Base-by-base conservation (phyloP, 2,329 filamentous ascomycete species). In the Xylaria digitata region DNA sequence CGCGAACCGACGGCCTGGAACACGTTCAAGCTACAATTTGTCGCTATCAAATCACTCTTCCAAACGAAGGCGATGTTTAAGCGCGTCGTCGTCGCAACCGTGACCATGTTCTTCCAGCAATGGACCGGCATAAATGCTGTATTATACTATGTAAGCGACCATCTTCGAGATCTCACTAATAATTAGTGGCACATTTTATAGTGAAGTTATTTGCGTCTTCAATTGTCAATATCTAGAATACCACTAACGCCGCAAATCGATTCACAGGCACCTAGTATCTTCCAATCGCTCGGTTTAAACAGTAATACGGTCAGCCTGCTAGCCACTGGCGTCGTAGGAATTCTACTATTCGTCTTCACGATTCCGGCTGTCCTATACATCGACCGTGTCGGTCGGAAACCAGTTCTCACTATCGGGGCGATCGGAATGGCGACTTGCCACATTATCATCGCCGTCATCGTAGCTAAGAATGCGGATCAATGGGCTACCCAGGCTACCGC, bases 351-450 rank as follows among this genome's bases (percentile, higher is more conserved):
- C 71, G 70, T 92, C 67, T 85, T 86, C 23, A 92, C 90, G 0
- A 86, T 92, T 34, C 89, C 89, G 0, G 85, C 89, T 0, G 88
- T 92, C 1, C 80, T 90, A 3, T 91, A 85, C 75, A 86, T 91
- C 65, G 89, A 92, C 73, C 85, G 85, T 32, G 77, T 89, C 4
- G 89, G 89, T 7, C 84, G 89, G 17, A 89, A 89, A 73, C 87
- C 88, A 0, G 83, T 90, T 0, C 81, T 91, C 0, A 83, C 86
- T 2, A 80, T 88, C 19, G 90, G 91, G 13, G 90, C 89, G 0
- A 80, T 92, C 19, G 90, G 89, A 8, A 93, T 93, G 90, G 88
- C 84, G 0, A 81, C 83, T 4, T 92, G 88, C 73, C 90, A 92
- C 75, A 86, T 93, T 70, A 90, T 93, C 72, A 89, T 93, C 63